phyloP scores from a whole-genome alignment of 306 rosid genomes.

The Quercus robur region DNA sequence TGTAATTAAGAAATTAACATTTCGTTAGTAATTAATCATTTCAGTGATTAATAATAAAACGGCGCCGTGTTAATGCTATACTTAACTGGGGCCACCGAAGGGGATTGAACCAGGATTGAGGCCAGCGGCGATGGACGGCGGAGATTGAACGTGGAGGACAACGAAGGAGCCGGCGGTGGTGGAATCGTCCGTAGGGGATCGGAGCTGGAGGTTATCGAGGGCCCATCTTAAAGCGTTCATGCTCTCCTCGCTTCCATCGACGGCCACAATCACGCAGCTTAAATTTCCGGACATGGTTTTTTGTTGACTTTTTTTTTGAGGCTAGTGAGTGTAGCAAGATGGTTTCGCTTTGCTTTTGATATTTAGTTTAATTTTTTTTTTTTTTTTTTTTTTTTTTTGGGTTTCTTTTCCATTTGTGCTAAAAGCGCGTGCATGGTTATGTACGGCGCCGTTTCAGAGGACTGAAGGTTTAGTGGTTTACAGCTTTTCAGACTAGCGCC shows the following conservation, averaged over 20 bases:
- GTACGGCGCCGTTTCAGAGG: too few species aligned
- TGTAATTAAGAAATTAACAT: neutral
- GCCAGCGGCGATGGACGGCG: constrained; percentile 73
- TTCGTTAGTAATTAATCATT: neutral
- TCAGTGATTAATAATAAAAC: neutral
- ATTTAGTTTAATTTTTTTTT: too few species aligned
- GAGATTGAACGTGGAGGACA: constrained; percentile 75
- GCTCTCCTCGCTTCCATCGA: constrained; percentile 86
- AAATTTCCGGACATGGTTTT: constrained; percentile 54
- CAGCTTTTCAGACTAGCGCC: too few species aligned
- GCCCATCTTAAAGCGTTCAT: constrained; percentile 83
- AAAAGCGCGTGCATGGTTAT: too few species aligned
- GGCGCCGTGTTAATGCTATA: neutral
- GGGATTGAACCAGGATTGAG: constrained; percentile 75
- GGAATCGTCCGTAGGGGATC: constrained; percentile 44
- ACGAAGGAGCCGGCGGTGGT: constrained; percentile 32
- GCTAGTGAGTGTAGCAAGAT: too few species aligned
- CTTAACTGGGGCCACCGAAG: constrained; percentile 85
- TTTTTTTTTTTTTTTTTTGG: too few species aligned
- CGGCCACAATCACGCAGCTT: constrained; percentile 60
- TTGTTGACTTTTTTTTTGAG: neutral
- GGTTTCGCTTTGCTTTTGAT: too few species aligned
- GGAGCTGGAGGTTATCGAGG: constrained; percentile 72
- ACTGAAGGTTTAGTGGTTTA: too few species aligned
- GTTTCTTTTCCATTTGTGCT: too few species aligned